Evolutionary conservation across 192 early-diverging fungal genomes (phyloP), one percentile per base, ranked within the genome.

Genomic region (Coemansia sp.): DNA sequence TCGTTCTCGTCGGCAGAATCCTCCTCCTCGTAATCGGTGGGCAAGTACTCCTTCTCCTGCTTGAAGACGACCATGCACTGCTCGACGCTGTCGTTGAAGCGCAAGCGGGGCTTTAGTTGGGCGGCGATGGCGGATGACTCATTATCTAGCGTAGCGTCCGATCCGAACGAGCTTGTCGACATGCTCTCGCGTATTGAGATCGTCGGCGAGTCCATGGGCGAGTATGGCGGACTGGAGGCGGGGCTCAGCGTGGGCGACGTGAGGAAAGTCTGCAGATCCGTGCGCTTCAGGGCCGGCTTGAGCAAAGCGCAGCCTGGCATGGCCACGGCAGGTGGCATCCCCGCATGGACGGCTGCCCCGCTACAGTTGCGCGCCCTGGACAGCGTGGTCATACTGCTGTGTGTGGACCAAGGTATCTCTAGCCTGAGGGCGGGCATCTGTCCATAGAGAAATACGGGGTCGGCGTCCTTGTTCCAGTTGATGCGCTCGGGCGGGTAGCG

Each of bases 401-500:
- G 76, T 6, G 43, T 53, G 1, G 76, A 72, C 76, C 81, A 84
- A 4, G 80, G 75, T 7, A 82, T 69, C 42, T 73, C 73, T 3
- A 78, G 69, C 4, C 76, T 69, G 17, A 84, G 63, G 4, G 73
- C 81, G 3, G 76, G 81, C 50, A 77, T 75, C 63, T 75, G 81
- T 3, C 73, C 81, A 46, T 84, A 84, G 19, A 84, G 76, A 47
- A 84, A 84, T 60, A 73, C 76, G 17, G 76, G 81, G 70, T 84
- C 81, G 0, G 81, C 81, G 68, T 84, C 81, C 47, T 78, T 78
- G 70, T 84, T 84, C 81, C 81, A 84, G 74, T 84, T 84, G 63
- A 84, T 84, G 52, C 68, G 66, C 61, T 84, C 81, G 2, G 81
- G 81, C 40, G 81, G 81, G 44, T 78, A 84, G 44, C 55, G 62